Conservation (phyloP, 2,329 filamentous ascomycete species). For the Macroventuria anomochaeta region DNA sequence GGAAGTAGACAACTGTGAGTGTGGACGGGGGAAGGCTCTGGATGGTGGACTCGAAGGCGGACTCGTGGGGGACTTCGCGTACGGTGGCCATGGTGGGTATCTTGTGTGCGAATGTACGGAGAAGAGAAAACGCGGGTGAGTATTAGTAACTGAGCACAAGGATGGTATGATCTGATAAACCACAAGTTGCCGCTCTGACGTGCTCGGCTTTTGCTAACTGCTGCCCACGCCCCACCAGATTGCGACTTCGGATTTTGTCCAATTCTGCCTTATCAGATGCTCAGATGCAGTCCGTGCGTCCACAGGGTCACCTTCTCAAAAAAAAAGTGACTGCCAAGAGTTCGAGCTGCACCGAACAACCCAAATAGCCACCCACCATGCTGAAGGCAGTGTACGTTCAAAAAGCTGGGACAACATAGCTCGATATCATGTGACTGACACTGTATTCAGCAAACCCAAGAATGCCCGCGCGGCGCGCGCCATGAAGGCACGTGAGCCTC, state of each 20-base stretch:
- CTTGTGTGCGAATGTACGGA: neutral
- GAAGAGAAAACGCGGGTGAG: neutral
- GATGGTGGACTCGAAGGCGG: conserved; percentile 74
- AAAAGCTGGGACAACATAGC: accelerated
- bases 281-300: conserved; percentile 15
- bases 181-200: conserved; percentile 29
- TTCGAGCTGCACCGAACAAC: conserved; percentile 6
- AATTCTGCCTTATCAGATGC: too few species aligned
- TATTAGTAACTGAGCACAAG: neutral
- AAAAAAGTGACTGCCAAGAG: conserved; percentile 9
- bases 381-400: conserved; percentile 40
- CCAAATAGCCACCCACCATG: conserved; percentile 29
- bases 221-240: neutral
- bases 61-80: conserved; percentile 75
- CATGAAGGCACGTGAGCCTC: conserved; percentile 90
- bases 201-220: conserved; percentile 22
- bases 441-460: conserved; percentile 64
- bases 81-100: conserved; percentile 59
- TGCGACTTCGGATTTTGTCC: conserved; percentile 8
- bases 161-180: conserved; percentile 31
- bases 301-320: neutral
- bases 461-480: conserved; percentile 93
- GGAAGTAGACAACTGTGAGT: conserved; percentile 88
- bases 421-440: conserved; percentile 1
- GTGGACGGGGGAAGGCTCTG: conserved; percentile 71